Conservation (phyloP, 345 rosid species). For the Populus euphratica region DNA sequence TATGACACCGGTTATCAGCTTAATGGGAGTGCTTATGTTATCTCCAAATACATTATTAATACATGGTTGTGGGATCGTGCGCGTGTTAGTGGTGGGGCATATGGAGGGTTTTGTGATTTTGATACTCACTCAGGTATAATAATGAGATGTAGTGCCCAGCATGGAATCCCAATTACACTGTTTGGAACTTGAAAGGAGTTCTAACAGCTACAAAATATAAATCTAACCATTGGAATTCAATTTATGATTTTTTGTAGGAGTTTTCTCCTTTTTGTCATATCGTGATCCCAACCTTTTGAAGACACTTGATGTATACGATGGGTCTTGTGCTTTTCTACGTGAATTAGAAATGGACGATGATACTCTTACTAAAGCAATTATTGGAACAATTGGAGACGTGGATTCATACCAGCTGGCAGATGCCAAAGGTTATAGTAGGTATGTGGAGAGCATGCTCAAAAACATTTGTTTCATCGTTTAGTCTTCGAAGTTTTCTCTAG, state of each 20-base stretch:
- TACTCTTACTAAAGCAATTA: slow-evolving; percentile 82
- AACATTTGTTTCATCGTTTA: background rate
- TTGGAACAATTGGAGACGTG: slow-evolving; percentile 92
- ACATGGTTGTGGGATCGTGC: slow-evolving; percentile 99
- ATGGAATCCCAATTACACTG: background rate
- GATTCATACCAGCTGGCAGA: slow-evolving; percentile 96
- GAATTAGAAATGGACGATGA: slow-evolving; percentile 80
- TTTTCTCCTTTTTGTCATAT: slow-evolving; percentile 80
- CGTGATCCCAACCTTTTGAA: slow-evolving; percentile 90
- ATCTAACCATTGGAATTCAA: slow-evolving; percentile 12
- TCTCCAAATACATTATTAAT: slow-evolving; percentile 78
- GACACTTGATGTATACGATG: slow-evolving; percentile 84
- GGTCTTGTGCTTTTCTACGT: slow-evolving; percentile 78
- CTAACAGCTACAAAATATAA: background rate
- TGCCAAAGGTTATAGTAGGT: slow-evolving; percentile 99
- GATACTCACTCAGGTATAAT: slow-evolving; percentile 84
- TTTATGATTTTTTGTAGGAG: slow-evolving; percentile 39
- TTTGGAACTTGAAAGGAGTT: background rate
- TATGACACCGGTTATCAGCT: slow-evolving; percentile 75
- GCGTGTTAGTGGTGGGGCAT: slow-evolving; percentile 97
- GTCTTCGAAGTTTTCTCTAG: background rate
- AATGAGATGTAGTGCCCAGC: background rate
- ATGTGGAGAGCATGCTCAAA: slow-evolving; percentile 10
- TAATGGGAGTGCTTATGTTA: slow-evolving; percentile 85
- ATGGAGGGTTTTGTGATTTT: slow-evolving; percentile 93